Evolutionary conservation across 2,329 filamentous ascomycete genomes (phyloP).

Genomic region (Phaeosphaeriaceae sp.): DNA sequence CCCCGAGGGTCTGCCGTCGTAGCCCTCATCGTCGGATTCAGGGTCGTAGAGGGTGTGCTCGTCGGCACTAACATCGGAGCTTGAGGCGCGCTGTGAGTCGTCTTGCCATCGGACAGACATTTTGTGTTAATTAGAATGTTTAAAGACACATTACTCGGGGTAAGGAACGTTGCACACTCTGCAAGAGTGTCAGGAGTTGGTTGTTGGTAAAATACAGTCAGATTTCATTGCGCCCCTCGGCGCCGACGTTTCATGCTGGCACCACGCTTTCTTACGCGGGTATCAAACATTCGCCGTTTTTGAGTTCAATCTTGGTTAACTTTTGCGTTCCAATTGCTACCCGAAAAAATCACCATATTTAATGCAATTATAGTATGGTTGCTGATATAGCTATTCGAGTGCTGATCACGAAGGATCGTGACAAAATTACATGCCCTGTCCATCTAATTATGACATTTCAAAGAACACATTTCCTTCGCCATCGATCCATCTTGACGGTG

Average conservation of each 20-base stretch:
- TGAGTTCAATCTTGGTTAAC: neutral
- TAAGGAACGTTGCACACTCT: slow-evolving; percentile 9
- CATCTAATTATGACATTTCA: slow-evolving; percentile 44
- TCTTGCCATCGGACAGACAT: slow-evolving; percentile 32
- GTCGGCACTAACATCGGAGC: slow-evolving; percentile 35
- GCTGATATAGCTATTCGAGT: too few species aligned
- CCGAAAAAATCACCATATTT: too few species aligned
- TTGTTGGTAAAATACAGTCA: slow-evolving; percentile 16
- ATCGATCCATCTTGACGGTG: slow-evolving; percentile 71
- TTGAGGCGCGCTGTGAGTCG: slow-evolving; percentile 15
- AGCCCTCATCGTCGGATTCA: slow-evolving; percentile 39
- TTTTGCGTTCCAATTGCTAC: too few species aligned
- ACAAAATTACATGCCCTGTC: too few species aligned
- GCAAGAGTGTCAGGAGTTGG: slow-evolving; percentile 3
- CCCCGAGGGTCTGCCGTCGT: slow-evolving; percentile 41
- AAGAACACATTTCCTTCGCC: slow-evolving; percentile 64
- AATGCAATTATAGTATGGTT: too few species aligned
- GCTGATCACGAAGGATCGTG: too few species aligned
- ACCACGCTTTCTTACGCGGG: slow-evolving; percentile 1
- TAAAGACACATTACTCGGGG: slow-evolving; percentile 20
- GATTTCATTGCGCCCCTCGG: slow-evolving; percentile 9
- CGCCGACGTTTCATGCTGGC: slow-evolving; percentile 9
- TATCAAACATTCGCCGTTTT: neutral
- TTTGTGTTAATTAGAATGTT: slow-evolving; percentile 3
- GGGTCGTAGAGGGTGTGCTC: slow-evolving; percentile 42